Evolutionary conservation across 2,329 filamentous ascomycete species (phyloP).

Genomic region (Elsinoe fawcettii): DNA sequence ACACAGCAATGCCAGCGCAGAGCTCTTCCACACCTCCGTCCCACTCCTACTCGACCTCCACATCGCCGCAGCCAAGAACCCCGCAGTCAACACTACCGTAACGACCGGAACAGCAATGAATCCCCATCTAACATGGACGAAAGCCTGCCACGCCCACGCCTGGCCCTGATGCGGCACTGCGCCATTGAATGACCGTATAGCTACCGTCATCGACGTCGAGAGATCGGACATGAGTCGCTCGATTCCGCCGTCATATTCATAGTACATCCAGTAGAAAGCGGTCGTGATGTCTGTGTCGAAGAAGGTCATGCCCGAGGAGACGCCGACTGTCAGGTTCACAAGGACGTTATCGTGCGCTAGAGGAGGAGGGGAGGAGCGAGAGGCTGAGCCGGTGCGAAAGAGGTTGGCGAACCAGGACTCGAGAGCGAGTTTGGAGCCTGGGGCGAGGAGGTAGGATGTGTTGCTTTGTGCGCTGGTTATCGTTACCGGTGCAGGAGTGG

Average conservation of each 20-base stretch:
- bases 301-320: conserved; percentile 17
- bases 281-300: conserved; percentile 31
- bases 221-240: conserved; percentile 32
- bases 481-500: not conserved
- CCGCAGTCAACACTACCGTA: conserved; percentile 26
- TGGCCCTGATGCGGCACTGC: conserved; percentile 26
- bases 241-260: conserved; percentile 30
- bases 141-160: conserved; percentile 27
- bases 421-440: conserved; percentile 17
- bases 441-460: conserved; percentile 15
- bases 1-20: conserved; percentile 30
- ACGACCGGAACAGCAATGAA: conserved; percentile 30
- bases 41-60: conserved; percentile 23
- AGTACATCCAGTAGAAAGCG: conserved; percentile 37
- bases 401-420: conserved; percentile 16
- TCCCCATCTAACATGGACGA: conserved; percentile 32
- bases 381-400: conserved; percentile 16
- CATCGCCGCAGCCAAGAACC: conserved; percentile 27
- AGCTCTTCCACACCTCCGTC: conserved; percentile 32
- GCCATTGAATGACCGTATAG: conserved; percentile 27
- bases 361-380: conserved; percentile 2
- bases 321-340: conserved; percentile 19
- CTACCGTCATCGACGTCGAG: conserved; percentile 31
- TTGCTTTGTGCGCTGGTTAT: not conserved
- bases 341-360: conserved; percentile 15